These are phyloP conservation scores for Primulina eburnea DNA, from an alignment of 257 asterid genomes.

Conservation along the genomic window DNA sequence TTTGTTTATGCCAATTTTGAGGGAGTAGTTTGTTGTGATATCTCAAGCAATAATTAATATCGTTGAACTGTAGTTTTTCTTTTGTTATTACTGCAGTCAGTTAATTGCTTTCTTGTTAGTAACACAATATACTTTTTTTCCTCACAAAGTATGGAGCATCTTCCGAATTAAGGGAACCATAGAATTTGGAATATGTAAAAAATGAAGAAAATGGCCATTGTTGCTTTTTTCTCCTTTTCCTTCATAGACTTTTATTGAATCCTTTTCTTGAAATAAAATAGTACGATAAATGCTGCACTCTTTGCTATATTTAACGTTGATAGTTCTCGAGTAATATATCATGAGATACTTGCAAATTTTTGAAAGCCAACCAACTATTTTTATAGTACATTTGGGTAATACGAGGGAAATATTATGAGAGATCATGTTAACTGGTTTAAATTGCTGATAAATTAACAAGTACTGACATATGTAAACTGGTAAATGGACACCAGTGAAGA, in stretches of 20 bases:
- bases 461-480: too few species aligned
- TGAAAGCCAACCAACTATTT: too few species aligned
- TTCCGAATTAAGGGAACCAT: constrained; percentile 5
- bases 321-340: too few species aligned
- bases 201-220: background rate
- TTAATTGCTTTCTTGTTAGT: background rate
- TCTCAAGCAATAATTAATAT: constrained; percentile 8
- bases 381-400: too few species aligned
- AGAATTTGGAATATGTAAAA: background rate
- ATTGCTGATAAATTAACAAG: too few species aligned
- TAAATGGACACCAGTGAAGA: too few species aligned
- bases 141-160: constrained; percentile 5
- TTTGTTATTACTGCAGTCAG: constrained; percentile 12
- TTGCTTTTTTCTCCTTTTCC: background rate
- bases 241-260: background rate
- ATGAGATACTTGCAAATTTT: too few species aligned
- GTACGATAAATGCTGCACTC: too few species aligned
- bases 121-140: background rate
- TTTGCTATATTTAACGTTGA: too few species aligned
- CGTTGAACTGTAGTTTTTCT: background rate
- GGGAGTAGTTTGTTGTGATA: constrained; percentile 8
- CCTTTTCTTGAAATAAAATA: too few species aligned
- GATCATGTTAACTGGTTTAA: too few species aligned
- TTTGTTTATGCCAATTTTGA: background rate
- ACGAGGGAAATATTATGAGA: too few species aligned